Evolutionary conservation across 129 eudicot genomes (phyloP).

Genomic region (Lactuca sativa): DNA sequence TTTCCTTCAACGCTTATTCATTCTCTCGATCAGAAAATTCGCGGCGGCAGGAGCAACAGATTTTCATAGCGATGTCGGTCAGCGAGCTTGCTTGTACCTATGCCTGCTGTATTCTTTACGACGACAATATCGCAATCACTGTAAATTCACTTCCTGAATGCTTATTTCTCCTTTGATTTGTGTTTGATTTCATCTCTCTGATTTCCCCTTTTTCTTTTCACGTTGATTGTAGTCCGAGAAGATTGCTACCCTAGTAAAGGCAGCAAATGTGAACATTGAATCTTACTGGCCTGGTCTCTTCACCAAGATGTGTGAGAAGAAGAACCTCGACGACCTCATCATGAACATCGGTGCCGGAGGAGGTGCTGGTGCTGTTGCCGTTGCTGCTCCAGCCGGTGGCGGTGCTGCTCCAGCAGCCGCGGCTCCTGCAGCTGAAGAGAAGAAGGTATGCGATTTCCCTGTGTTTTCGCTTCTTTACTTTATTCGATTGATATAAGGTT

Average conservation of each 20-base stretch:
- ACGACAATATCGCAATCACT: conserved; percentile 72
- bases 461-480: background rate
- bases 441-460: conserved; percentile 45
- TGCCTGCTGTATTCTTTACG: conserved; percentile 68
- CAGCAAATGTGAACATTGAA: conserved; percentile 62
- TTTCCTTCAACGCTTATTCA: conserved; percentile 8
- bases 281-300: conserved; percentile 85
- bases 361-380: conserved; percentile 49
- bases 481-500: background rate
- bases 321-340: conserved; percentile 54
- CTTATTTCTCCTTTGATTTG: background rate
- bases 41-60: conserved; percentile 16
- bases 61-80: conserved; percentile 46
- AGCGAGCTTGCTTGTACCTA: conserved; percentile 72
- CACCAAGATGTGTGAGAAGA: conserved; percentile 67
- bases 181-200: background rate
- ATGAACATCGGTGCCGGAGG: conserved; percentile 62
- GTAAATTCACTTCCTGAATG: conserved; percentile 21
- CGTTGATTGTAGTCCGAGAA: conserved; percentile 55
- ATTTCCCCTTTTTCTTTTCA: background rate
- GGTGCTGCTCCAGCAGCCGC: conserved; percentile 46
- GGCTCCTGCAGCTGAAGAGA: conserved; percentile 59
- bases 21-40: background rate
- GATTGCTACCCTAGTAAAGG: conserved; percentile 52
- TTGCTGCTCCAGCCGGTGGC: conserved; percentile 49